Percentiles rank a stretch among this genome's conserved stretches.
Conservation (phyloP, 2,329 filamentous ascomycete species). For the Raffaelea arxii region DNA sequence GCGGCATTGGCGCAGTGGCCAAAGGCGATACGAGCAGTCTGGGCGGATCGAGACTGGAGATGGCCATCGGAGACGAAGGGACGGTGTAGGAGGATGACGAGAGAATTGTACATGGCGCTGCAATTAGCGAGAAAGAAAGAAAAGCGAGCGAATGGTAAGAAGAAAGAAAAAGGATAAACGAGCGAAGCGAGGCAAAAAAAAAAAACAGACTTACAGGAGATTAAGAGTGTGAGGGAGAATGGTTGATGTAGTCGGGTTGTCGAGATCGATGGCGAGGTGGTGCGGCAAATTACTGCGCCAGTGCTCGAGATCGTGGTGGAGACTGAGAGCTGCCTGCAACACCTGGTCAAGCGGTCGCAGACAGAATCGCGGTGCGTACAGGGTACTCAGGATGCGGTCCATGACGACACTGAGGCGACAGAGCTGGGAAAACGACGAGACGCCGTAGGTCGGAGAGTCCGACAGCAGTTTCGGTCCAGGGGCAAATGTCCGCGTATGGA, state of each 20-base stretch:
- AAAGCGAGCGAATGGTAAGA: no score
- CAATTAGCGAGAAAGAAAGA: slow-evolving; percentile 13
- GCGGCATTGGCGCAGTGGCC: slow-evolving; percentile 23
- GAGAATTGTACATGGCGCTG: slow-evolving; percentile 24
- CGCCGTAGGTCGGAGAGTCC: slow-evolving; percentile 7
- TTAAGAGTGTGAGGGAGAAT: no score
- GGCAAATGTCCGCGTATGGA: slow-evolving; percentile 20
- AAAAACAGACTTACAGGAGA: slow-evolving; percentile 16
- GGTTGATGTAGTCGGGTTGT: no score
- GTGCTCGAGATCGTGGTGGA: slow-evolving; percentile 5
- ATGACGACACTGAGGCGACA: slow-evolving; percentile 9
- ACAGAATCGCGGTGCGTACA: slow-evolving; percentile 8
- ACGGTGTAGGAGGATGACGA: slow-evolving; percentile 30
- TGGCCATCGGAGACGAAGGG: slow-evolving; percentile 23
- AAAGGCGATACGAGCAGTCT: slow-evolving; percentile 5
- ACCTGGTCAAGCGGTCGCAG: slow-evolving; percentile 1
- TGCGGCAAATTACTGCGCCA: slow-evolving; percentile 7
- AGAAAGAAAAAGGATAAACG: no score
- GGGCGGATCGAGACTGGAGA: slow-evolving; percentile 2
- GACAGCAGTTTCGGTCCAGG: background rate
- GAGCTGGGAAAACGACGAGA: slow-evolving; percentile 8
- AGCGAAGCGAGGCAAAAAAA: no score
- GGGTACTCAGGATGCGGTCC: slow-evolving; percentile 6
- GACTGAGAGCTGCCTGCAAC: background rate
- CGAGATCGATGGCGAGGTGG: slow-evolving; percentile 3